A percentile compares a stretch with the other conserved stretches of the same genome.
These are phyloP conservation scores for Amanita pallidorosea DNA, from an alignment of 768 basidiomycete genomes.

Conservation along the genomic window DNA sequence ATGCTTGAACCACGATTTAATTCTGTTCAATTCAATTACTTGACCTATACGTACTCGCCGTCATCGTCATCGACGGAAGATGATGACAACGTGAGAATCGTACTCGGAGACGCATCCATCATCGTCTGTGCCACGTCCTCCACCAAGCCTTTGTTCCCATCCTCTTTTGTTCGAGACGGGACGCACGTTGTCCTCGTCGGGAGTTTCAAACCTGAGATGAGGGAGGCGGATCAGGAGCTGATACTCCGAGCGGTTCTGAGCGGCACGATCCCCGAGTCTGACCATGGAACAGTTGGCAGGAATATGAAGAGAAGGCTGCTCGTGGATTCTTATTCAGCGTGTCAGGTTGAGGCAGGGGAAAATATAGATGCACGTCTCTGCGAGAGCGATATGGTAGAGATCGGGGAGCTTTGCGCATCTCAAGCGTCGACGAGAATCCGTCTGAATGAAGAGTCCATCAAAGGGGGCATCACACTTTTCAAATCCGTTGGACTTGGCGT, in stretches of 20 bases:
- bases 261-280: not conserved
- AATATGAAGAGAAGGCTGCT: constrained; percentile 36
- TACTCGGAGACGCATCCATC: constrained; percentile 35
- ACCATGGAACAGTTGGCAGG: too few relatives aligned
- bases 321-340: constrained; percentile 69
- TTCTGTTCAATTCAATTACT: constrained; percentile 12
- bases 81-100: constrained; percentile 12
- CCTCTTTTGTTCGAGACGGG: constrained; percentile 46
- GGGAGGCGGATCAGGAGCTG: constrained; percentile 54
- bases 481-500: constrained; percentile 82
- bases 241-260: constrained; percentile 34
- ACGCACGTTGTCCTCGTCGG: constrained; percentile 72
- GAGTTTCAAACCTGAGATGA: constrained; percentile 75
- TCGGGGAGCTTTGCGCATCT: constrained; percentile 47
- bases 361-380: constrained; percentile 45
- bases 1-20: constrained; percentile 15
- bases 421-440: not conserved
- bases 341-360: constrained; percentile 73
- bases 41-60: constrained; percentile 8
- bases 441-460: not conserved
- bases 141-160: constrained; percentile 57
- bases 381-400: constrained; percentile 40
- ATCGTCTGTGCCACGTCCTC: constrained; percentile 77
- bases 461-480: constrained; percentile 62
- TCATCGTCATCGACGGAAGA: constrained; percentile 1